These are phyloP conservation scores for Penicillium sp. DNA, from an alignment of 2,329 filamentous ascomycete species.

Conservation along the genomic window DNA sequence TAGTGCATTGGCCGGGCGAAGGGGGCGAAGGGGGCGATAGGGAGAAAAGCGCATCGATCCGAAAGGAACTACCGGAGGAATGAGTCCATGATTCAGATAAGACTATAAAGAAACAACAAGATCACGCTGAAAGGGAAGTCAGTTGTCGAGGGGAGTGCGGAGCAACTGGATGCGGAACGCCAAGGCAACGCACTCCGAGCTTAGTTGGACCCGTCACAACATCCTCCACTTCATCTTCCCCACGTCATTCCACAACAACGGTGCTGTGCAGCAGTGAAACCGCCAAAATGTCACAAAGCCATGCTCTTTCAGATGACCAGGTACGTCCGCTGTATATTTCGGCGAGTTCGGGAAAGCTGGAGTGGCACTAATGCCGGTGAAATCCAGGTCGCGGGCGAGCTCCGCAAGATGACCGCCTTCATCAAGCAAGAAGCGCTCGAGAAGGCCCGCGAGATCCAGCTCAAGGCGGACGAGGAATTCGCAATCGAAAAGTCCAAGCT, in stretches of 20 bases:
- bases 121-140: conserved; percentile 8
- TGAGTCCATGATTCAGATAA: conserved; percentile 18
- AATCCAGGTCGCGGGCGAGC: conserved; percentile 84
- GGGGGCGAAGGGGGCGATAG: conserved; percentile 44
- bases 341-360: background rate
- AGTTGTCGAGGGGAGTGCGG: conserved; percentile 10
- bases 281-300: conserved; percentile 79
- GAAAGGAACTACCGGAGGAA: conserved; percentile 18
- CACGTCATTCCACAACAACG: conserved; percentile 21
- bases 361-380: conserved; percentile 15
- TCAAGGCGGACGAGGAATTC: conserved; percentile 99
- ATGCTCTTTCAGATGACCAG: conserved; percentile 97
- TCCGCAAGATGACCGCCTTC: conserved; percentile 99
- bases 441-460: conserved; percentile 93
- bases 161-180: conserved; percentile 22
- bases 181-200: conserved; percentile 23
- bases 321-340: conserved; percentile 48
- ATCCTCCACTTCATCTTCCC: conserved; percentile 16
- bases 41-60: conserved; percentile 8
- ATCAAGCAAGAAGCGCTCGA: conserved; percentile 98
- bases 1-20: conserved; percentile 36
- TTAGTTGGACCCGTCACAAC: conserved; percentile 26
- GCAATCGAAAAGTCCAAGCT: conserved; percentile 99
- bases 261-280: conserved; percentile 19
- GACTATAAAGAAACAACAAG: conserved; percentile 4